Conservation (phyloP, 1,139 yeast species). For the Lizanozyma gosingica region DNA sequence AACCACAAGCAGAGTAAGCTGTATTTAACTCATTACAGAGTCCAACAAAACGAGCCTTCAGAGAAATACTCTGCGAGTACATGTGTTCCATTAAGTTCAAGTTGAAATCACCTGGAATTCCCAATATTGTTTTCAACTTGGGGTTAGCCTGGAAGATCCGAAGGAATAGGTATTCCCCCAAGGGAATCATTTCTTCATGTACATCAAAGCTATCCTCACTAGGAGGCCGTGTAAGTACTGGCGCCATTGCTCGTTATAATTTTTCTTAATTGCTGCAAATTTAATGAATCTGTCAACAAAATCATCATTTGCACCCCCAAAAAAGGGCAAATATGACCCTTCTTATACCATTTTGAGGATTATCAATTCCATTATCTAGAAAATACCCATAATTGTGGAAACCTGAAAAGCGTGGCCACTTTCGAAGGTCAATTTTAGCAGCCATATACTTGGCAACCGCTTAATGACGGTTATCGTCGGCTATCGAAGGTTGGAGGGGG, state of each 20-base stretch:
- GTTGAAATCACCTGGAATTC: slow-evolving; percentile 37
- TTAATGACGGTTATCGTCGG: not conserved
- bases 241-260: too few relatives aligned
- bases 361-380: too few relatives aligned
- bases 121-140: slow-evolving; percentile 25
- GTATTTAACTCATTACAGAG: slow-evolving; percentile 34
- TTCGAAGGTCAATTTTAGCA: too few relatives aligned
- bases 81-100: slow-evolving; percentile 28
- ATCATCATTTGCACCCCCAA: too few relatives aligned
- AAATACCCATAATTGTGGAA: too few relatives aligned
- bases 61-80: slow-evolving; percentile 16
- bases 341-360: not conserved
- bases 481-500: not conserved
- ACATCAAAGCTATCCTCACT: not conserved
- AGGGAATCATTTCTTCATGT: slow-evolving; percentile 13
- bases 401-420: too few relatives aligned
- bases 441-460: not conserved
- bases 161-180: slow-evolving; percentile 32
- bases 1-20: slow-evolving; percentile 33
- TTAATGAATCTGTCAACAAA: too few relatives aligned
- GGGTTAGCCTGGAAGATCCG: slow-evolving; percentile 30
- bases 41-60: slow-evolving; percentile 18
- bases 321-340: not conserved
- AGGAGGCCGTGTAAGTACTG: slow-evolving; percentile 1
- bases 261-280: too few relatives aligned